Percentiles rank a stretch among this genome's conserved stretches.
Conservation (phyloP, 2,329 filamentous ascomycete species). For the Cytospora piceae region DNA sequence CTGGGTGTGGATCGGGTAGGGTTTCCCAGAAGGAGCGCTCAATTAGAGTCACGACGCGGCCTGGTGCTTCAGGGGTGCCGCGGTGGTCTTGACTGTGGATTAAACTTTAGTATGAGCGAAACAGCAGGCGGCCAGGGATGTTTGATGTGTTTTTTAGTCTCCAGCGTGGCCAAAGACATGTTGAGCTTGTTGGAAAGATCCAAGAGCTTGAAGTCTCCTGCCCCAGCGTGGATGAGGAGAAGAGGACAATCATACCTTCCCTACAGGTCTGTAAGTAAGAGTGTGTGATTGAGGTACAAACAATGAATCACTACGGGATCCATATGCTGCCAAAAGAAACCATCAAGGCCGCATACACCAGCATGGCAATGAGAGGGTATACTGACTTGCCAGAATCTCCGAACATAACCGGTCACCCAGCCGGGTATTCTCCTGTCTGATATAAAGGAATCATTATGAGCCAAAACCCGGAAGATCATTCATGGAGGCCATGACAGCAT, state of each 20-base stretch:
- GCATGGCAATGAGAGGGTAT: not conserved
- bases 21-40: constrained; percentile 81
- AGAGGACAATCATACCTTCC: constrained; percentile 35
- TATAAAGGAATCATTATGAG: not conserved
- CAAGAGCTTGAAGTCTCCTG: not conserved
- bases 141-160: not conserved
- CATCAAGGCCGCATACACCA: not conserved
- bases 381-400: constrained; percentile 95
- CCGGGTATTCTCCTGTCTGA: constrained; percentile 83
- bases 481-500: constrained; percentile 15
- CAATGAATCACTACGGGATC: not conserved
- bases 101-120: not conserved
- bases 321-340: constrained; percentile 21
- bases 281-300: not conserved
- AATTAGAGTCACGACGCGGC: constrained; percentile 91
- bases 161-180: not conserved
- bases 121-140: not conserved
- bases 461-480: not conserved
- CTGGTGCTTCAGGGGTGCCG: constrained; percentile 84
- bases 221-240: not conserved
- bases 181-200: not conserved
- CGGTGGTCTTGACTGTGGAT: constrained; percentile 82
- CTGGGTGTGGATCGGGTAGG: constrained; percentile 68
- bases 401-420: constrained; percentile 91
- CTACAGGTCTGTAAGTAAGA: constrained; percentile 33